phyloP scores from a whole-genome alignment of 768 basidiomycete species.

The Russula ochroleuca region DNA sequence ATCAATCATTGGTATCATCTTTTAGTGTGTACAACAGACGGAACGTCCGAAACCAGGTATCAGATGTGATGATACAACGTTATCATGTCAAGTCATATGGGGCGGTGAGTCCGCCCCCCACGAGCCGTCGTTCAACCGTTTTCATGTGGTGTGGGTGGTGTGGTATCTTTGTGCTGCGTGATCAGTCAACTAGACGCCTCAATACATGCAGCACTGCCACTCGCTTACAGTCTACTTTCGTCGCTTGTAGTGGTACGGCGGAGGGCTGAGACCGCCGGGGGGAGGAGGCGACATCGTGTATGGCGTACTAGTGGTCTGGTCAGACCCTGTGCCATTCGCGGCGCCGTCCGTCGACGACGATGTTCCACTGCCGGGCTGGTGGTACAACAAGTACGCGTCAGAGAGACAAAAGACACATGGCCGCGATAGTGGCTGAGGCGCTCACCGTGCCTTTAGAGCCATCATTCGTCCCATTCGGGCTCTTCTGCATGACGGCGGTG shows the following conservation, averaged over 20 bases:
- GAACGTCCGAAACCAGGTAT: slow-evolving; percentile 13
- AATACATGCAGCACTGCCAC: not conserved
- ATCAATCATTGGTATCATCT: slow-evolving; percentile 24
- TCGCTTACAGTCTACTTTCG: slow-evolving; percentile 12
- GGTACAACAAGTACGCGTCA: slow-evolving; percentile 64
- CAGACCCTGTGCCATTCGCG: slow-evolving; percentile 4
- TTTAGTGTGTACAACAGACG: slow-evolving; percentile 17
- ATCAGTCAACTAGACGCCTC: not conserved
- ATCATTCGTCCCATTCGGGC: slow-evolving; percentile 12
- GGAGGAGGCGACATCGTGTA: slow-evolving; percentile 22
- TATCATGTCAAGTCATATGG: slow-evolving; percentile 19
- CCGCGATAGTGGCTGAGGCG: slow-evolving; percentile 85
- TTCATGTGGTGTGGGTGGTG: not conserved
- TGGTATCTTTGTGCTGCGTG: not conserved
- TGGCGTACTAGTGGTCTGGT: slow-evolving; percentile 16
- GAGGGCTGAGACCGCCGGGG: slow-evolving; percentile 28
- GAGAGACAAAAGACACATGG: slow-evolving; percentile 57
- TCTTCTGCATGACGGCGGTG: slow-evolving; percentile 23
- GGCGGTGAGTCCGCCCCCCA: not conserved
- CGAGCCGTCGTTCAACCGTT: not conserved
- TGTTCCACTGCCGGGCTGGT: slow-evolving; percentile 81
- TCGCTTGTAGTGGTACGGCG: slow-evolving; percentile 25
- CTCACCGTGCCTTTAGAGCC: slow-evolving; percentile 90
- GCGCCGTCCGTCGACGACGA: slow-evolving; percentile 40
- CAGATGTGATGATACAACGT: slow-evolving; percentile 20